phyloP scores from a whole-genome alignment of 1,284 basidiomycete species.

The Lentinula novae-zelandiae region DNA sequence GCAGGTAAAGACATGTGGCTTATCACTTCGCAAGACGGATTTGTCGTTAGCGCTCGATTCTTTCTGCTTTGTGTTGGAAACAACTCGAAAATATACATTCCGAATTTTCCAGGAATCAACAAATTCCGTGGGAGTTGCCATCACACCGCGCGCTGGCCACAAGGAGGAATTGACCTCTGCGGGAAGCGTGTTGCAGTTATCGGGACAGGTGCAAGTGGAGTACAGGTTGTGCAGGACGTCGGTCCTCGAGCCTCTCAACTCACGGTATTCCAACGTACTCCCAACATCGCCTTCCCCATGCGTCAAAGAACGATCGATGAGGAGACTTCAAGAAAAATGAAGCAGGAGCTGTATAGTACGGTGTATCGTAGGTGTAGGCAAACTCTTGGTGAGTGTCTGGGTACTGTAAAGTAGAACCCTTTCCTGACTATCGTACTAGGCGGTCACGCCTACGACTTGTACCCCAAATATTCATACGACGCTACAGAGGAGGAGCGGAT shows the following conservation, averaged over 20 bases:
- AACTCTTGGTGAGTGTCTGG: constrained; percentile 15
- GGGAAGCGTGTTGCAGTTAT: constrained; percentile 25
- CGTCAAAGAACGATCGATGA: constrained; percentile 16
- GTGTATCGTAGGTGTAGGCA: constrained; percentile 19
- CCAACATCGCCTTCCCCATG: constrained; percentile 23
- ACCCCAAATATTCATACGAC: constrained; percentile 10
- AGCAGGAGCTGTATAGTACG: constrained; percentile 18
- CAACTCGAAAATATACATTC: constrained; percentile 20
- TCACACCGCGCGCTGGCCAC: constrained; percentile 24
- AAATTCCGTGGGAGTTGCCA: constrained; percentile 22
- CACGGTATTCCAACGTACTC: constrained; percentile 26
- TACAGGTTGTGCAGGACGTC: constrained; percentile 24
- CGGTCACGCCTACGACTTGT: constrained; percentile 18
- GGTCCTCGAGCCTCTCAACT: constrained; percentile 20
- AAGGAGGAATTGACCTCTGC: constrained; percentile 19
- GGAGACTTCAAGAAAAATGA: constrained; percentile 17
- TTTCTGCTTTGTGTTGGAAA: constrained; percentile 24
- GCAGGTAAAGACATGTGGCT: constrained; percentile 20
- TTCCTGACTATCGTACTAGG: not conserved
- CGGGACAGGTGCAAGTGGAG: constrained; percentile 24
- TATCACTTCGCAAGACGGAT: constrained; percentile 19
- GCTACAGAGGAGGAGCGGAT: constrained; percentile 20
- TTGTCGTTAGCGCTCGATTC: constrained; percentile 16
- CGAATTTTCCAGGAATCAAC: constrained; percentile 19
- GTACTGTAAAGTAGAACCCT: no score